Evolutionary conservation across 345 rosid genomes (phyloP), one percentile per base, ranked within the genome.

Genomic region (Arabis hirsuta): DNA sequence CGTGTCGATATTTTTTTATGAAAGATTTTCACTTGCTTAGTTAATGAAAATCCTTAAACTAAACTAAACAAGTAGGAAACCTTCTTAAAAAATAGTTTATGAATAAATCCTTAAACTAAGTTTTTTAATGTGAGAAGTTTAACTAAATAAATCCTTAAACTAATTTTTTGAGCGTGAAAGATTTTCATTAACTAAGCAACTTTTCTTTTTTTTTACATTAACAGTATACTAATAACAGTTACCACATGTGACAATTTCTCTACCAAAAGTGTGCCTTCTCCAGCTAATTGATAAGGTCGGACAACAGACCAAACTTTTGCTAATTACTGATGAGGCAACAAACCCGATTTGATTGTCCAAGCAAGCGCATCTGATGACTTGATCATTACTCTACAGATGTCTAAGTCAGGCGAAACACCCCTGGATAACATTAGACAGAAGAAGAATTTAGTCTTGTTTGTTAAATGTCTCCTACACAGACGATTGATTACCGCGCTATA

Each of bases 401-500:
- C 81, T 31, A 80, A 76, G 71, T 89, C 94, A 14, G 96, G 94
- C 47, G 66, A 76, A 77, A 84, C 57, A 55, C 83, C 89, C 48
- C 65, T 36, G 12, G 78, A 81, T 70, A 91, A 72, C 96, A 91
- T 89, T 73, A 79, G 69, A 51, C 66, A 3, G 76, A 86, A 82
- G 78, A 86, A 84, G 57, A 44, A 73, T 43, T 82, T 82, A 55
- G 88, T 84, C 79, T 81, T 80, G 16, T 16, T 44, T 46, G 63
- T 48, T 55, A 81, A 79, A 57, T 44, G 39, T 69, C 88, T 80
- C 79, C 79, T 87, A 78, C 96, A 85, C 62, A 91, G 79, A 70
- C 97, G 85, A 76, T 85, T 84, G 62, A 91, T 84, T 51, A 85
- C 84, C 13, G 94, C 86, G 61, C 84, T 86, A 71, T 84, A 91